A percentile compares a stretch with the other conserved stretches of the same genome.
Conservation (phyloP, 148 eudicot genomes). For the Arbutus unedo region DNA sequence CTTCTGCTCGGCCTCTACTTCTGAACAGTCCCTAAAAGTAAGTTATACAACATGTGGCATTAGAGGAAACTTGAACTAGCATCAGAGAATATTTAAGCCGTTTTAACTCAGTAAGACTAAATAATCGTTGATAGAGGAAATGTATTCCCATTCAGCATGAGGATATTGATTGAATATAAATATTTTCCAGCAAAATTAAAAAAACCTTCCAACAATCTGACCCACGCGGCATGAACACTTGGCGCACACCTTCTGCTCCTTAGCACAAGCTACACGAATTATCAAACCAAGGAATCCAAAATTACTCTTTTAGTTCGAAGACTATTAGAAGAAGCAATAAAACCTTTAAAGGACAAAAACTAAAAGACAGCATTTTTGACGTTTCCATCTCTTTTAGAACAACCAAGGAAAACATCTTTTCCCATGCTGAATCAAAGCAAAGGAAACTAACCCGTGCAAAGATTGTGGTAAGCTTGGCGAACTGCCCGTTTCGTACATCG, state of each 20-base stretch:
- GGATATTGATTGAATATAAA: neutral
- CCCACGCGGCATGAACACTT: conserved; percentile 69
- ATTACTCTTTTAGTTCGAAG: neutral
- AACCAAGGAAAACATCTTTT: neutral
- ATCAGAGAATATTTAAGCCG: neutral
- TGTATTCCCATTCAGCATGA: conserved; percentile 1
- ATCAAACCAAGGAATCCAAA: neutral
- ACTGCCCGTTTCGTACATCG: conserved; percentile 78
- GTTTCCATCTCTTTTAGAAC: neutral
- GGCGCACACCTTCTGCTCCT: conserved; percentile 87
- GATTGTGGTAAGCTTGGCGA: conserved; percentile 89
- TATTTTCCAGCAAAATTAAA: neutral
- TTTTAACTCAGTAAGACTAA: neutral
- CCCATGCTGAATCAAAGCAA: neutral
- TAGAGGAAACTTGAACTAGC: neutral
- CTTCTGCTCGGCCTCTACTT: conserved; percentile 88
- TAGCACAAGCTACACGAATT: conserved; percentile 65
- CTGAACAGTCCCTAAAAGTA: conserved; percentile 47
- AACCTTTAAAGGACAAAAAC: neutral
- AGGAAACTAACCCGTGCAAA: conserved; percentile 65
- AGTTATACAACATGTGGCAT: neutral
- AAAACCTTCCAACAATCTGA: conserved; percentile 76
- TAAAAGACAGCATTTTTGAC: too few species aligned
- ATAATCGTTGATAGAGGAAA: neutral
- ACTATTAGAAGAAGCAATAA: neutral